A percentile compares a stretch with the other conserved stretches of the same genome.
Conservation (phyloP, 805 yeast genomes). For the Starmerella cellae region DNA sequence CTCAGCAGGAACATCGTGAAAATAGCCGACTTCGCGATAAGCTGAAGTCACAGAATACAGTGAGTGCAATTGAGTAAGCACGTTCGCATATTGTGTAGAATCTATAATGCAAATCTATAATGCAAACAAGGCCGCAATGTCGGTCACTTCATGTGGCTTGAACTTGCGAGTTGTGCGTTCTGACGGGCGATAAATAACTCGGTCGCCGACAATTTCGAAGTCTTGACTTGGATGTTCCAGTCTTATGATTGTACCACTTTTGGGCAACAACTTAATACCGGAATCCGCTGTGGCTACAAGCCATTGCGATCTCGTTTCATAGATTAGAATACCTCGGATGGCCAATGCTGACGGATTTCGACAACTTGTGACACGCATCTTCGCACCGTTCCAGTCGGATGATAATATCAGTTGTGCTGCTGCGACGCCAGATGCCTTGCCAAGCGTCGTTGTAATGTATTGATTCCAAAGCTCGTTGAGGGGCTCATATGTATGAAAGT, state of each 20-base stretch:
- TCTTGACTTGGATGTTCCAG: slow-evolving; percentile 25
- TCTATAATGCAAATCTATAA: too few relatives aligned
- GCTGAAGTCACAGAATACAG: neutral
- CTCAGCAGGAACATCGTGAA: neutral
- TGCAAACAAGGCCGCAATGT: slow-evolving; percentile 26
- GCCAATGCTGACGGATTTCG: slow-evolving; percentile 47
- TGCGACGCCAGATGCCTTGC: slow-evolving; percentile 3
- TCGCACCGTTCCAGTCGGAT: slow-evolving; percentile 76
- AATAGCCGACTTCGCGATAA: neutral
- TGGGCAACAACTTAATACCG: slow-evolving; percentile 41
- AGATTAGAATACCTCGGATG: slow-evolving; percentile 57
- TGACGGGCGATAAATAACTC: slow-evolving; percentile 59
- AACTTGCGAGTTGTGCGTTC: slow-evolving; percentile 79
- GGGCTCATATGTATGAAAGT: slow-evolving; percentile 39
- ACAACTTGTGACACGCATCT: slow-evolving; percentile 44
- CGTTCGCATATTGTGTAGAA: too few relatives aligned
- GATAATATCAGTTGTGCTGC: slow-evolving; percentile 38
- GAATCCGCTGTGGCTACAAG: slow-evolving; percentile 42
- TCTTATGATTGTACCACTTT: slow-evolving; percentile 54
- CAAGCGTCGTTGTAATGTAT: slow-evolving; percentile 48
- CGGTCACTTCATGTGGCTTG: slow-evolving; percentile 64
- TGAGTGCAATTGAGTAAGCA: too few relatives aligned
- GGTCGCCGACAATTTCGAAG: slow-evolving; percentile 63
- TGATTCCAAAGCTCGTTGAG: slow-evolving; percentile 60
- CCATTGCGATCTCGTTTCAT: slow-evolving; percentile 70